phyloP scores from a whole-genome alignment of 1,284 basidiomycete species.

The Cryptococcus amylolentus region DNA sequence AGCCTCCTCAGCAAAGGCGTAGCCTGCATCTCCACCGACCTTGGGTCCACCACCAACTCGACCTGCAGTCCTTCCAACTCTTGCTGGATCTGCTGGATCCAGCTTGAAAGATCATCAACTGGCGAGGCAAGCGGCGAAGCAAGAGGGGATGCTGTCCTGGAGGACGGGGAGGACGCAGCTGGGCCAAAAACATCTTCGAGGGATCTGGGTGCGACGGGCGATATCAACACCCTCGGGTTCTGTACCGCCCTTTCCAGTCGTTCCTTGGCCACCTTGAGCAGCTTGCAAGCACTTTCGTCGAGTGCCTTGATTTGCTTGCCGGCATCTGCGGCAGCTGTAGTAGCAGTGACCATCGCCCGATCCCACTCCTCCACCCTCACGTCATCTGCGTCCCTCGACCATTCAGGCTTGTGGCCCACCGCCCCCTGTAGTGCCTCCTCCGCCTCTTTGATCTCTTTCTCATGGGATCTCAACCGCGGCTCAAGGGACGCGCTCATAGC shows the following conservation, averaged over 20 bases:
- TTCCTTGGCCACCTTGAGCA: background rate
- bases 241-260: background rate
- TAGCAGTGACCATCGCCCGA: background rate
- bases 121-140: background rate
- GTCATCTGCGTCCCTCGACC: background rate
- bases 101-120: background rate
- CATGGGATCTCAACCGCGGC: background rate
- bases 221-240: background rate
- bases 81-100: background rate
- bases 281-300: background rate
- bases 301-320: slow-evolving; percentile 7
- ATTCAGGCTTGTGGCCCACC: background rate
- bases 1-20: background rate
- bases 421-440: background rate
- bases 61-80: background rate
- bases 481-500: too few species aligned
- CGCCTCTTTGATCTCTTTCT: background rate
- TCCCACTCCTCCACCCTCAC: background rate
- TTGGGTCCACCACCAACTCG: background rate
- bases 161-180: background rate
- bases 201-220: background rate
- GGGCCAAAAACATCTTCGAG: slow-evolving; percentile 3
- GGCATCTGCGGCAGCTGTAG: background rate
- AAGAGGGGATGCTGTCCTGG: background rate
- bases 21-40: background rate